Percentiles rank a stretch among this genome's conserved stretches.
phyloP scores from a whole-genome alignment of 352 stramenopile species.

The Pythium dissotocum region DNA sequence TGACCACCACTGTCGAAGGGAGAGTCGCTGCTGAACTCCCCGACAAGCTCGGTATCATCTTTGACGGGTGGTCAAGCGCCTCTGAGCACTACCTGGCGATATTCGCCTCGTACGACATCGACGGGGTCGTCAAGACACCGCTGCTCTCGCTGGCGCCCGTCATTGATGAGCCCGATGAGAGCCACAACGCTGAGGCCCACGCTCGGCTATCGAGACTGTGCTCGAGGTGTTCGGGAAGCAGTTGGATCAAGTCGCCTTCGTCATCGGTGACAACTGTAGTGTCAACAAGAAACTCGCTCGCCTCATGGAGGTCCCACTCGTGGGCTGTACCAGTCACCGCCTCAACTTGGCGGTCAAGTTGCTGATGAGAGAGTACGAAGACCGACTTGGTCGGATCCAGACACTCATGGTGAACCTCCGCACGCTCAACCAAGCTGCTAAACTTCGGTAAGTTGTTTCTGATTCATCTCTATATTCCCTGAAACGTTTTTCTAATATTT shows the following conservation, averaged over 20 bases:
- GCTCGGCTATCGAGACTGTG: too few species aligned
- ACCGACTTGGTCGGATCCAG: neutral
- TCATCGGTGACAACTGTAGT: slow-evolving; percentile 13
- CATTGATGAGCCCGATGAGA: slow-evolving; percentile 3
- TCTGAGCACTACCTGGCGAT: slow-evolving; percentile 15
- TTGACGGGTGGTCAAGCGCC: slow-evolving; percentile 13
- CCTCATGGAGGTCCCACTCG: slow-evolving; percentile 3
- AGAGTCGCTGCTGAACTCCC: slow-evolving; percentile 15
- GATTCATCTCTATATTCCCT: neutral
- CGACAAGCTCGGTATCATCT: slow-evolving; percentile 27
- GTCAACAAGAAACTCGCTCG: slow-evolving; percentile 3
- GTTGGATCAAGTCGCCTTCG: neutral
- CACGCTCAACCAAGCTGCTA: slow-evolving; percentile 6
- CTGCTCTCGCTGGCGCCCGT: slow-evolving; percentile 18
- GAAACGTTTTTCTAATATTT: neutral
- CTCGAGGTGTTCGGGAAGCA: too few species aligned
- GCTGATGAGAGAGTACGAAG: neutral
- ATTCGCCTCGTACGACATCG: slow-evolving; percentile 5
- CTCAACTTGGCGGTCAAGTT: neutral
- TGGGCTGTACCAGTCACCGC: slow-evolving; percentile 11
- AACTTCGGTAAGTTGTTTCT: slow-evolving; percentile 1
- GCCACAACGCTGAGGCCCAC: slow-evolving; percentile 15
- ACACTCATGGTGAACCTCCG: slow-evolving; percentile 7
- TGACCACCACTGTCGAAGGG: neutral
- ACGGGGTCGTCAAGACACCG: slow-evolving; percentile 8